A percentile compares a stretch with the other conserved stretches of the same genome.
phyloP scores from a whole-genome alignment of 1,139 yeast genomes.

The Pichia sp. region DNA sequence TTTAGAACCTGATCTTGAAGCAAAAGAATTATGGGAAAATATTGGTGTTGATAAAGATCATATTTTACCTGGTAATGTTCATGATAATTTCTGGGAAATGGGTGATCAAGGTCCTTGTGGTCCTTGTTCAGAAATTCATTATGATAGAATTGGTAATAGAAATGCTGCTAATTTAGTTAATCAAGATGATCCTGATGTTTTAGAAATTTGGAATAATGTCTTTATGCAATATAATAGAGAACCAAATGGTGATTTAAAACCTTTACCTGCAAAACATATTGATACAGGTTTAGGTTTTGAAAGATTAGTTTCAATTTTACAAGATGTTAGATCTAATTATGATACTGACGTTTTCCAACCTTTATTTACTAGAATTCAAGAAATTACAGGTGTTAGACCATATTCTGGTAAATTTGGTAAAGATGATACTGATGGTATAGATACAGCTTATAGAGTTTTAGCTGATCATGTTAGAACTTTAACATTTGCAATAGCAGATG shows the following conservation, averaged over 20 bases:
- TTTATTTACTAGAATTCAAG: slow-evolving; percentile 74
- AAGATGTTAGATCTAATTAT: slow-evolving; percentile 83
- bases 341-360: slow-evolving; percentile 97
- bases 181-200: slow-evolving; percentile 94
- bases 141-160: slow-evolving; percentile 96
- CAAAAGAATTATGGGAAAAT: slow-evolving; percentile 75
- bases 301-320: slow-evolving; percentile 89
- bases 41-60: slow-evolving; percentile 90
- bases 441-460: slow-evolving; percentile 94
- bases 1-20: slow-evolving; percentile 91
- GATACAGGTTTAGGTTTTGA: slow-evolving; percentile 99
- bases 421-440: slow-evolving; percentile 90
- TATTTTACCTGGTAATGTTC: slow-evolving; percentile 81
- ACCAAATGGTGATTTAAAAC: slow-evolving; percentile 68
- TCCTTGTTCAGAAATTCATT: slow-evolving; percentile 96
- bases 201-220: slow-evolving; percentile 96
- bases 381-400: slow-evolving; percentile 85
- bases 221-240: slow-evolving; percentile 96
- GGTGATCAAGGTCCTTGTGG: slow-evolving; percentile 99
- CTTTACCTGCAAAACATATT: slow-evolving; percentile 88
- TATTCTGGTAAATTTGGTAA: slow-evolving; percentile 89
- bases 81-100: slow-evolving; percentile 99
- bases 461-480: slow-evolving; percentile 98
- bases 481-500: slow-evolving; percentile 93
- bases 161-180: slow-evolving; percentile 87